Base-by-base conservation (phyloP, 148 eudicot species). In the Nepenthes gracilis region DNA sequence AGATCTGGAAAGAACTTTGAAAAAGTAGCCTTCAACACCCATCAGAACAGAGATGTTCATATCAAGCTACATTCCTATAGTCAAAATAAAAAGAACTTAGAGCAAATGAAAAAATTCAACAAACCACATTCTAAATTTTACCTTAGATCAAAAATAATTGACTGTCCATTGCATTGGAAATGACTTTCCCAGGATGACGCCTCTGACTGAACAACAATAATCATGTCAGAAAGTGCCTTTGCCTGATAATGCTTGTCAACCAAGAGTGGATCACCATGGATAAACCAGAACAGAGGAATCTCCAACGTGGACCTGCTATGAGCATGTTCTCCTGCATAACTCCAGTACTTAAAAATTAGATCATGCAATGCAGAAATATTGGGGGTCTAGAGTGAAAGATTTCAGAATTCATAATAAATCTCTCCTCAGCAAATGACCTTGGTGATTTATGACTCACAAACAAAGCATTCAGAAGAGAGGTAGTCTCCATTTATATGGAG, bases 211-310 rank as follows among this genome's bases (percentile, higher is more conserved):
- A 82, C 96, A 65, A 92, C 91, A 56, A 92, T 67, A 68, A 92
- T 81, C 96, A 92, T 92, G 75, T 88, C 96, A 15, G 97, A 83
- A 66, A 92, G 96, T 40, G 97, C 83, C 73, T 88, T 92, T 36
- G 97, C 96, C 73, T 88, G 96, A 73, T 81, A 88, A 78, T 92
- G 86, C 76, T 88, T 92, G 83, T 92, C 97, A 63, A 92, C 84
- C 35, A 92, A 77, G 66, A 92, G 63, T 51, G 88, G 77, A 68
- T 88, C 97, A 63, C 78, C 68, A 55, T 85, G 78, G 69, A 92
- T 82, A 66, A 88, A 92, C 97, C 97, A 92, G 65, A 92, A 92
- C 54, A 92, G 78, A n/a, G 97, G 97, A 63, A 92, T 80, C 77
- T 92, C 97, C 66, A 92, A 71, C 9, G 85, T 75, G 58, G 84